These are phyloP conservation scores for Streptanthus diversifolius DNA, from an alignment of 345 rosid genomes.

Conservation along the genomic window DNA sequence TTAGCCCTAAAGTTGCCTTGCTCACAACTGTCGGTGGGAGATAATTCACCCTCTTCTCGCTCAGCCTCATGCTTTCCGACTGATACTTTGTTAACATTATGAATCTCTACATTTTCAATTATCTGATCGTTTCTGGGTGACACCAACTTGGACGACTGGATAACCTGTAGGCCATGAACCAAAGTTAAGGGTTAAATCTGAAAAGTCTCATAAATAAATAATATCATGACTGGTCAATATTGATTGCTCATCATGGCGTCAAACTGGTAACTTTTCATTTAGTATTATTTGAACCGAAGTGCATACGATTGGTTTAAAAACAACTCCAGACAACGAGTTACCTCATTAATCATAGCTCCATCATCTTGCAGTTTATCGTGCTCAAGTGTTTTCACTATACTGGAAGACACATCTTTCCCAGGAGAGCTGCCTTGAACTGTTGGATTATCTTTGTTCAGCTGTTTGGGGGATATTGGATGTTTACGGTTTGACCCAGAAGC, in stretches of 20 bases:
- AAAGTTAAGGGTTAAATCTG: not conserved
- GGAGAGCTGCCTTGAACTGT: slow-evolving; percentile 59
- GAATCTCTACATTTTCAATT: slow-evolving; percentile 40
- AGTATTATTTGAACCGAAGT: not conserved
- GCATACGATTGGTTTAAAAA: not conserved
- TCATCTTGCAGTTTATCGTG: slow-evolving; percentile 39
- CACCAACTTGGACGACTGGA: slow-evolving; percentile 39
- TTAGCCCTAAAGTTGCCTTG: slow-evolving; percentile 68
- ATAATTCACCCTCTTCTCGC: slow-evolving; percentile 92
- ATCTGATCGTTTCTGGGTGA: slow-evolving; percentile 46
- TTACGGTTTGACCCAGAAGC: slow-evolving; percentile 42
- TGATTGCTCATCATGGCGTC: not conserved
- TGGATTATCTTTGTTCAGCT: slow-evolving; percentile 46
- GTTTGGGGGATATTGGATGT: slow-evolving; percentile 48
- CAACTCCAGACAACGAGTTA: slow-evolving; percentile 24
- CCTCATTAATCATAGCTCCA: slow-evolving; percentile 51
- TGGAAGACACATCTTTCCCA: slow-evolving; percentile 37
- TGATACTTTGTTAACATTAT: slow-evolving; percentile 45
- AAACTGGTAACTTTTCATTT: not conserved
- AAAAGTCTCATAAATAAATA: not conserved
- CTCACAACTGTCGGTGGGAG: slow-evolving; percentile 80
- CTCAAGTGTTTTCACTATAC: slow-evolving; percentile 15
- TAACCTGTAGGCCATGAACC: slow-evolving; percentile 46
- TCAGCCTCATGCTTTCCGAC: slow-evolving; percentile 55
- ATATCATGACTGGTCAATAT: not conserved